Evolutionary conservation across 495 filamentous ascomycete species (phyloP), one percentile per base, ranked within the genome.

Genomic region (Hypoxylon perforatum): DNA sequence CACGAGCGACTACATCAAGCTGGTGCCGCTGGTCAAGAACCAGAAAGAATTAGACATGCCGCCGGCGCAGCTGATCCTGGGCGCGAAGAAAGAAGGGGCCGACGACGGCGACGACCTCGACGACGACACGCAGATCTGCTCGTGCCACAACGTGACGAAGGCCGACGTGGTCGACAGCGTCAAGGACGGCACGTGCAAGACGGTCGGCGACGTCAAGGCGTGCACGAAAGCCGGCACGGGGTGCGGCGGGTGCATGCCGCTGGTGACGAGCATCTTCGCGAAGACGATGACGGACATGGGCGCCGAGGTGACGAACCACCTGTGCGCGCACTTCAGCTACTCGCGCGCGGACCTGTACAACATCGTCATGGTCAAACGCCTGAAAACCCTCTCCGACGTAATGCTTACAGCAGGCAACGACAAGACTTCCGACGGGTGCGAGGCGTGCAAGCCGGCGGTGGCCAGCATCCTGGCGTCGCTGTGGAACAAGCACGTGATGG

Each of bases 141-240:
- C 92, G 2, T 98, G 94, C 75, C 94, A 98, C 79, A 98, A 98
- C 76, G 94, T 98, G 28, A 90, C 88, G 14, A 98, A 98, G 74
- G 91, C 89, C 35, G 92, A 95, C 70, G 83, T 97, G 9, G 85
- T 88, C 19, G 84, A 84, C 8, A 83, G 79, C 11, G 86, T 96
- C 74, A 96, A 93, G 71, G 87, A 90, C 52, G 94, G 92, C 30
- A 88, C 85, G 30, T 97, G 93, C 81, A 96, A 91, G 76, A 90
- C 88, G 4, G 86, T 97, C 30, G 91, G 88, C 25, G 90, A 97
- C 53, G 87, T 97, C 70, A 97, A 98, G 77, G 88, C 91, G 2
- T 97, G 92, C 79, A 98, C 94, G 33, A 97, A 97, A 71, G 94
- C 94, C 56, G 94, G 94, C 30, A 96, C 92, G 9, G 94, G 94